Evolutionary conservation across 306 rosid genomes (phyloP), one percentile per base, ranked within the genome.

Genomic region (Cucumis melo): DNA sequence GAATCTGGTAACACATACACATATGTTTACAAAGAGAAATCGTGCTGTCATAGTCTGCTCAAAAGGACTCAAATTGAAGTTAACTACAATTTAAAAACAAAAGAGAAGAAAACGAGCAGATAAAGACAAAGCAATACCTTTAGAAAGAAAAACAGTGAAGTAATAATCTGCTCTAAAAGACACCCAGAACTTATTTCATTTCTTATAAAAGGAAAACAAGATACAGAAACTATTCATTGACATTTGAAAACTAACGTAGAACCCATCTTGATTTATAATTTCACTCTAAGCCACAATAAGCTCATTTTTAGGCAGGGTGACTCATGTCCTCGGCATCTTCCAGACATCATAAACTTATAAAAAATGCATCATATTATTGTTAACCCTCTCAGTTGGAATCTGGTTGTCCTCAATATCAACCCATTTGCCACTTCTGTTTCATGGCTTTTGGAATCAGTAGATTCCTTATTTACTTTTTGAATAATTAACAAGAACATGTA

Each of bases 1-100:
- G 96, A 66, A 89, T 85, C 99, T 94, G 88, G 74, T 73, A 83
- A 74, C 48, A 75, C 53, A 46, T 0, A 46, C 14, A 46, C 53
- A 46, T 46, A 46, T 46, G 5, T 70, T 70, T 6, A 70, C 32
- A 46, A 46, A 70, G 39, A 46, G 15, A 70, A 70, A 48, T 7
- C 4, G 1, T 70, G 58, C 3, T 23, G 41, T 70, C 41, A 23
- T 24, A 48, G 21, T 24, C 75, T 24, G 14, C 20, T 70, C 8
- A 11, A 70, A 42, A 23, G 20, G 36, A 11, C 51, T 20, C 21
- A 55, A 74, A 73, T 29, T 50, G 62, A 19, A 7, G 29, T 19
- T n/a, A 11, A 55, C 65, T 55, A 54, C 44, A 24, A 24, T 50
- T 24, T 70, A 13, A 24, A 70, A 70, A 70, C 8, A 23, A 70